These are phyloP conservation scores for Tricholoma matsutake DNA, from an alignment of 768 basidiomycete genomes.

Conservation along the genomic window DNA sequence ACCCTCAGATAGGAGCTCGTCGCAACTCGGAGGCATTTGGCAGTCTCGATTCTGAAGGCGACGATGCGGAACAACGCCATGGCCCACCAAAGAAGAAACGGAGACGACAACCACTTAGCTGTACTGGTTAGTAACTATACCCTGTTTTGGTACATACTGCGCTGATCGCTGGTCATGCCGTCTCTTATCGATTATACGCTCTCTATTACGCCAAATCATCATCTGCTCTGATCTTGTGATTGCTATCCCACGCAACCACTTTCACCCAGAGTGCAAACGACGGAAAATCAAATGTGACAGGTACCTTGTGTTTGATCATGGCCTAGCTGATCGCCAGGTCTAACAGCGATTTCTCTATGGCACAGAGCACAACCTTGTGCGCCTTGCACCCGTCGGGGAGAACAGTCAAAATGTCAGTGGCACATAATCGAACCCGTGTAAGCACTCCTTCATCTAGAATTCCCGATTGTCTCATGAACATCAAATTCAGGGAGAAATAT, in stretches of 20 bases:
- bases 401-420: constrained; percentile 82
- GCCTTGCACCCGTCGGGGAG: constrained; percentile 76
- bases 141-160: constrained; percentile 11
- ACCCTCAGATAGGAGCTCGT: constrained; percentile 18
- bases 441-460: constrained; percentile 30
- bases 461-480: constrained; percentile 10
- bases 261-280: constrained; percentile 69
- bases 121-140: constrained; percentile 60
- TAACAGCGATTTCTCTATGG: constrained; percentile 19
- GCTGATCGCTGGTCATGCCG: constrained; percentile 12
- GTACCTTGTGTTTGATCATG: constrained; percentile 35
- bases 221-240: constrained; percentile 29
- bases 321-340: constrained; percentile 13
- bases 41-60: constrained; percentile 51
- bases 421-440: constrained; percentile 79
- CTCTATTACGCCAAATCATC: constrained; percentile 14
- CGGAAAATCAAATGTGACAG: constrained; percentile 89
- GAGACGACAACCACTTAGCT: constrained; percentile 77
- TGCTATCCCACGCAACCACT: constrained; percentile 21
- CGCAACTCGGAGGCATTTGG: constrained; percentile 32
- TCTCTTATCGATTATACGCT: constrained; percentile 21
- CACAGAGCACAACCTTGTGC: constrained; percentile 75
- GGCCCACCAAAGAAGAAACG: constrained; percentile 80
- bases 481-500: constrained; percentile 64
- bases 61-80: constrained; percentile 47